These are phyloP conservation scores for Xylaria sp. DNA, from an alignment of 2,329 filamentous ascomycete species.

Conservation along the genomic window DNA sequence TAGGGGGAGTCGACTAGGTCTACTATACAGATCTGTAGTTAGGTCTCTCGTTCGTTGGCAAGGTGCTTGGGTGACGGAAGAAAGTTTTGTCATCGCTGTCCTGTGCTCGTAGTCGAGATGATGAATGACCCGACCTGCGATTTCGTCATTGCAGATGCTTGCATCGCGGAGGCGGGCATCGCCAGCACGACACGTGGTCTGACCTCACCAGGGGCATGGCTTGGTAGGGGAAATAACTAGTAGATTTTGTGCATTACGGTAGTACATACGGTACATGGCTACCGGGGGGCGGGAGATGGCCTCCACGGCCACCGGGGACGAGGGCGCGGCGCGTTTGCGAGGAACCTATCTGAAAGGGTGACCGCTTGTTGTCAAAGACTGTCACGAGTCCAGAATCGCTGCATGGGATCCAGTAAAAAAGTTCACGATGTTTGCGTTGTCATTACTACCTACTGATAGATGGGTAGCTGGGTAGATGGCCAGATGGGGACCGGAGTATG, in stretches of 20 bases:
- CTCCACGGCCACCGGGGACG: no score
- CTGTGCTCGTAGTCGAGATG: not conserved
- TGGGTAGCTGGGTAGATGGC: not conserved
- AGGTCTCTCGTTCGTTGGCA: not conserved
- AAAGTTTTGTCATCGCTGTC: not conserved
- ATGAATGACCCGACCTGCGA: not conserved
- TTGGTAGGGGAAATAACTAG: not conserved
- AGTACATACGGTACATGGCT: no score
- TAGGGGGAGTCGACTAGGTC: no score
- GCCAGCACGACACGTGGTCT: constrained; percentile 4
- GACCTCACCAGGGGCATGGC: not conserved
- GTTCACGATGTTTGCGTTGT: not conserved
- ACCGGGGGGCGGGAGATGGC: not conserved
- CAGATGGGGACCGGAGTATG: not conserved
- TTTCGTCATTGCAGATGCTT: not conserved
- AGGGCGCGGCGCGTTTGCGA: constrained; percentile 14
- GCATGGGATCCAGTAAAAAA: not conserved
- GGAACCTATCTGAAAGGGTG: constrained; percentile 9
- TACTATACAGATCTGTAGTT: no score
- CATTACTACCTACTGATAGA: not conserved
- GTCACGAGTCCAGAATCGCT: not conserved
- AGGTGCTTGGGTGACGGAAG: not conserved
- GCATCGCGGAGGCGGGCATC: not conserved
- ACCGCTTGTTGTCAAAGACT: constrained; percentile 25
- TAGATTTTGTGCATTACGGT: not conserved